phyloP scores from a whole-genome alignment of 2,329 filamentous ascomycete species.

The Penicillium sclerotiorum region DNA sequence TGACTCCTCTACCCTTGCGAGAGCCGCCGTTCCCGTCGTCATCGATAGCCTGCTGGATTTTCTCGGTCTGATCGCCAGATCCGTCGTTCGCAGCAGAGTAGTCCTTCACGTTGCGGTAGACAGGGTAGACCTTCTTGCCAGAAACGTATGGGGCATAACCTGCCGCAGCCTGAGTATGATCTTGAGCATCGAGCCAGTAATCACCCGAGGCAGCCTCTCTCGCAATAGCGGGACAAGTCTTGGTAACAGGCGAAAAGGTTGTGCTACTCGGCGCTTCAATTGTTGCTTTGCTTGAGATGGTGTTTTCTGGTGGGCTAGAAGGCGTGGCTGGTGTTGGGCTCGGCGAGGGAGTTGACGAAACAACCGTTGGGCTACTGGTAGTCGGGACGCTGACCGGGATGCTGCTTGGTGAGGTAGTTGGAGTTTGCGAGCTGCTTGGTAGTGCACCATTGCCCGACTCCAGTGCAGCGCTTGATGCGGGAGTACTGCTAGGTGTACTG shows the following conservation, averaged over 20 bases:
- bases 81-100: conserved; percentile 31
- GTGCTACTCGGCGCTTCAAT: background rate
- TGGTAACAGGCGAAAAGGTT: conserved; percentile 4
- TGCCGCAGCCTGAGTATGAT: conserved; percentile 26
- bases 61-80: conserved; percentile 26
- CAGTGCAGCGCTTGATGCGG: background rate
- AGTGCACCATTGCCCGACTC: too few relatives aligned
- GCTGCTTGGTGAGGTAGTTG: background rate
- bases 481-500: background rate
- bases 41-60: conserved; percentile 31
- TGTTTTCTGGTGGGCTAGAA: background rate
- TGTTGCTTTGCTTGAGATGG: background rate
- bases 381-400: background rate
- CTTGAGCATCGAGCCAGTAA: conserved; percentile 31
- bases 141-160: conserved; percentile 27
- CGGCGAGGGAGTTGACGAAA: background rate
- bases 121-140: conserved; percentile 19
- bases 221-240: conserved; percentile 18
- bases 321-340: background rate
- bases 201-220: conserved; percentile 1
- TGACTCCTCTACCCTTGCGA: conserved; percentile 28
- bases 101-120: conserved; percentile 33
- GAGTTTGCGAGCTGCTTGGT: too few relatives aligned
- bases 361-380: background rate
- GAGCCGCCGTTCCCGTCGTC: conserved; percentile 29